These are phyloP conservation scores for Ceratocystis eucalypticola DNA, from an alignment of 2,329 filamentous ascomycete species.

Conservation along the genomic window DNA sequence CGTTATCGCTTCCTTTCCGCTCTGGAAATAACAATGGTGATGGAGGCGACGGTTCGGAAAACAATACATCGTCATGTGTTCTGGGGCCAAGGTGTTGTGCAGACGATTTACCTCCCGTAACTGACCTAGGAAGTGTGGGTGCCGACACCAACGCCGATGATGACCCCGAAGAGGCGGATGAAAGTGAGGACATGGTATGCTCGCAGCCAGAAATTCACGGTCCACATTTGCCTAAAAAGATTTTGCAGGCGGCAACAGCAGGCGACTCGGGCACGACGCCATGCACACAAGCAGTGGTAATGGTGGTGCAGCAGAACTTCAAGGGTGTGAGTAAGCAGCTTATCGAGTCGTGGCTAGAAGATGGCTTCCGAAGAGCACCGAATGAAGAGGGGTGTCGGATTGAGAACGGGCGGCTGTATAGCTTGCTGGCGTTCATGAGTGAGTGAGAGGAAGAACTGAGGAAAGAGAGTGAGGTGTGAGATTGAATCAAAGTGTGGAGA, in stretches of 20 bases:
- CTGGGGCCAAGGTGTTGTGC: conserved; percentile 17
- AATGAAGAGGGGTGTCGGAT: conserved; percentile 25
- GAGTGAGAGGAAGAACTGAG: conserved; percentile 9
- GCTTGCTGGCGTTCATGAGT: conserved; percentile 24
- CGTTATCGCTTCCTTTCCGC: not conserved
- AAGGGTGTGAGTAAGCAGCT: conserved; percentile 21
- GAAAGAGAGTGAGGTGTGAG: not conserved
- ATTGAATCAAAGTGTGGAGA: not conserved
- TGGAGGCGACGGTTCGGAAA: not conserved
- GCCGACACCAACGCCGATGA: not conserved
- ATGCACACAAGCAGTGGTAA: conserved; percentile 26
- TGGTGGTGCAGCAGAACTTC: conserved; percentile 26
- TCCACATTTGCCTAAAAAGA: conserved; percentile 5
- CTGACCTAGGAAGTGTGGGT: not conserved
- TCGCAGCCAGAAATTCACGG: conserved; percentile 13
- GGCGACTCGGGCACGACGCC: conserved; percentile 23
- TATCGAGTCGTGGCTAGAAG: conserved; percentile 23
- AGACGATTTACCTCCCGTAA: conserved; percentile 12
- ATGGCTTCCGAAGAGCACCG: conserved; percentile 23
- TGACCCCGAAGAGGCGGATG: conserved; percentile 2
- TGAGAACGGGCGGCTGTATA: conserved; percentile 23
- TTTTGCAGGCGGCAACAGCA: not conserved
- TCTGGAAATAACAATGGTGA: not conserved
- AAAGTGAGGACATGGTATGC: conserved; percentile 7
- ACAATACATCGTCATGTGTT: conserved; percentile 9